Conservation (phyloP, 768 basidiomycete genomes). For the Pleurotus sapidus region DNA sequence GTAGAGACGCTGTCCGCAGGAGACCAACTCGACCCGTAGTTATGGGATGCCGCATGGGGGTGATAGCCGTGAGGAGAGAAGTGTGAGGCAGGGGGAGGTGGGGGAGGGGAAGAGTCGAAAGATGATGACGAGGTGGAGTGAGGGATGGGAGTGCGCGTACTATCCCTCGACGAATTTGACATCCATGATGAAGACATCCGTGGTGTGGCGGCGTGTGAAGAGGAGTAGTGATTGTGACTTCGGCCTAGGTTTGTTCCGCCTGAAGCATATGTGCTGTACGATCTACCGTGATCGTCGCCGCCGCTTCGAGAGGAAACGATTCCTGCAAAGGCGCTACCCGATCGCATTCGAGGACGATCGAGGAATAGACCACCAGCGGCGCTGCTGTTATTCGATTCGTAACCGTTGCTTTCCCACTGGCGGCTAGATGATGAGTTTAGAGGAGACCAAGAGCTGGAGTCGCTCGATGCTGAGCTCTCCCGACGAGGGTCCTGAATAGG, state of each 20-base stretch:
- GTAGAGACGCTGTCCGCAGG: constrained; percentile 23
- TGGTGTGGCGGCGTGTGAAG: not conserved
- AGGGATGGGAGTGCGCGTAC: constrained; percentile 26
- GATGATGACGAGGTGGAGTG: constrained; percentile 30
- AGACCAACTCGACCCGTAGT: constrained; percentile 41
- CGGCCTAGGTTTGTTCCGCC: not conserved
- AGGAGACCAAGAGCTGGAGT: constrained; percentile 32
- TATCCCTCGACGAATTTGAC: constrained; percentile 30
- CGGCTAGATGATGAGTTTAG: constrained; percentile 32
- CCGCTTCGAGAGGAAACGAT: constrained; percentile 26
- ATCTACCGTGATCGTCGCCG: constrained; percentile 12
- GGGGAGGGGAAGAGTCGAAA: constrained; percentile 2
- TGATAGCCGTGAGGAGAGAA: constrained; percentile 36
- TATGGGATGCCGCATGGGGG: constrained; percentile 20
- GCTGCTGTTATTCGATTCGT: constrained; percentile 21
- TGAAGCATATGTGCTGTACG: constrained; percentile 1
- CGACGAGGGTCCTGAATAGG: constrained; percentile 33
- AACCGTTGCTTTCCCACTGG: constrained; percentile 33
- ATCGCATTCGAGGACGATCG: constrained; percentile 36
- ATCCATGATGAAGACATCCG: constrained; percentile 29
- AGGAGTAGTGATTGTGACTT: not conserved
- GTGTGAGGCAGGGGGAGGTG: constrained; percentile 20
- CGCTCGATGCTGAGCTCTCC: constrained; percentile 20
- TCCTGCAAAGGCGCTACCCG: constrained; percentile 32
- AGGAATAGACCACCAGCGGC: constrained; percentile 17